Conservation (phyloP, 768 basidiomycete species). For the Collybia nuda region DNA sequence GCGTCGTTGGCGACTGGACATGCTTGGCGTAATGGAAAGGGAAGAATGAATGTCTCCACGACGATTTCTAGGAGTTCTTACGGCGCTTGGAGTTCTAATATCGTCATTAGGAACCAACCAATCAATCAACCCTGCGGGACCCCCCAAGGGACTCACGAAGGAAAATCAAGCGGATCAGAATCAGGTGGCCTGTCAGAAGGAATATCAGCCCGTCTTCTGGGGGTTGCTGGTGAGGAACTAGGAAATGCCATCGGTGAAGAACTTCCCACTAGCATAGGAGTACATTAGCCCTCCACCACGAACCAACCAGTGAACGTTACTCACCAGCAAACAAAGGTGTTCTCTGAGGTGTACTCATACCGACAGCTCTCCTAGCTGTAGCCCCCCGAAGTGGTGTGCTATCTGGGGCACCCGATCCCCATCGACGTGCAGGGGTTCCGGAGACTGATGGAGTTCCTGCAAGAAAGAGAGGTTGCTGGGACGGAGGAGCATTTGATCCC, state of each 20-base stretch:
- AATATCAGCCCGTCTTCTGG: slow-evolving; percentile 32
- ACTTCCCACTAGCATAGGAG: slow-evolving; percentile 40
- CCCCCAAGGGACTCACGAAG: slow-evolving; percentile 47
- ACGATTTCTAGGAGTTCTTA: slow-evolving; percentile 67
- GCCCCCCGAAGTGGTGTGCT: slow-evolving; percentile 48
- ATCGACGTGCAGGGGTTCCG: slow-evolving; percentile 47
- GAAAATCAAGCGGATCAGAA: slow-evolving; percentile 72
- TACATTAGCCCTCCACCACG: background rate
- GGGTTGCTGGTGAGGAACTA: slow-evolving; percentile 56
- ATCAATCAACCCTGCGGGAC: no score
- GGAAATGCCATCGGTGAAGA: slow-evolving; percentile 68
- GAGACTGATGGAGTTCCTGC: slow-evolving; percentile 51
- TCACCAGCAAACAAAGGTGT: slow-evolving; percentile 53
- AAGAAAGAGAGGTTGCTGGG: slow-evolving; percentile 49
- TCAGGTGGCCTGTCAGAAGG: slow-evolving; percentile 41
- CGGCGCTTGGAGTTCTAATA: slow-evolving; percentile 48
- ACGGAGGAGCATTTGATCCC: slow-evolving; percentile 38
- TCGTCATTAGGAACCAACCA: background rate
- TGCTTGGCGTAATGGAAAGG: slow-evolving; percentile 52
- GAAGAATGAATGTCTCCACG: slow-evolving; percentile 94
- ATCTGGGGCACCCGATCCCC: slow-evolving; percentile 33
- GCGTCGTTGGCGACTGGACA: slow-evolving; percentile 36
- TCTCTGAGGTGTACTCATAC: slow-evolving; percentile 54
- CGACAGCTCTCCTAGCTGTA: slow-evolving; percentile 53
- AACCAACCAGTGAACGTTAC: slow-evolving; percentile 16